Conservation (phyloP, 495 filamentous ascomycete species). For the Aspergillus kassunensis region DNA sequence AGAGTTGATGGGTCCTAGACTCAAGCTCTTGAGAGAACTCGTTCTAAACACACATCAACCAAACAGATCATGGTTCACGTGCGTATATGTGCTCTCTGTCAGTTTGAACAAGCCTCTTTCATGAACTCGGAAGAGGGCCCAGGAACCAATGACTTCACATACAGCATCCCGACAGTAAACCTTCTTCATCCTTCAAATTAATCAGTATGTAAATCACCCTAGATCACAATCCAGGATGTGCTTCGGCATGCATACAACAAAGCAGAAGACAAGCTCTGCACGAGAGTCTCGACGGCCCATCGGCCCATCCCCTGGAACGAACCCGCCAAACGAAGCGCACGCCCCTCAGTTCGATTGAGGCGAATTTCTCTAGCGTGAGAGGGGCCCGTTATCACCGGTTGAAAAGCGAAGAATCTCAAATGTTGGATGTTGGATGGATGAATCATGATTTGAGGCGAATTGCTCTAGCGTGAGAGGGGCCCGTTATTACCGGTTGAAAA, state of each 20-base stretch:
- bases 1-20: neutral
- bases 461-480: constrained; percentile 24
- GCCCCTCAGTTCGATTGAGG: constrained; percentile 23
- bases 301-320: constrained; percentile 16
- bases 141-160: constrained; percentile 2
- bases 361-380: constrained; percentile 25
- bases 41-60: neutral
- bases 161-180: constrained; percentile 5
- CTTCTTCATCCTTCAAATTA: constrained; percentile 2
- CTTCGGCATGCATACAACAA: constrained; percentile 9
- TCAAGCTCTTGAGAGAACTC: neutral
- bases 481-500: constrained; percentile 22
- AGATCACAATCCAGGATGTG: constrained; percentile 10
- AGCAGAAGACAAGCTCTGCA: constrained; percentile 4
- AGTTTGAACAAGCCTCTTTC: neutral
- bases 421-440: constrained; percentile 21
- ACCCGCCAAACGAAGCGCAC: constrained; percentile 15
- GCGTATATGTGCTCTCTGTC: constrained; percentile 1
- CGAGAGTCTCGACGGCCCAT: neutral
- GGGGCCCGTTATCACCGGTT: constrained; percentile 21
- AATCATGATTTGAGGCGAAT: constrained; percentile 11
- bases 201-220: constrained; percentile 10
- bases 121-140: neutral
- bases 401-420: constrained; percentile 27
- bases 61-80: constrained; percentile 9